Conservation (phyloP, 2,329 filamentous ascomycete species). For the Grosmannia penicillata region DNA sequence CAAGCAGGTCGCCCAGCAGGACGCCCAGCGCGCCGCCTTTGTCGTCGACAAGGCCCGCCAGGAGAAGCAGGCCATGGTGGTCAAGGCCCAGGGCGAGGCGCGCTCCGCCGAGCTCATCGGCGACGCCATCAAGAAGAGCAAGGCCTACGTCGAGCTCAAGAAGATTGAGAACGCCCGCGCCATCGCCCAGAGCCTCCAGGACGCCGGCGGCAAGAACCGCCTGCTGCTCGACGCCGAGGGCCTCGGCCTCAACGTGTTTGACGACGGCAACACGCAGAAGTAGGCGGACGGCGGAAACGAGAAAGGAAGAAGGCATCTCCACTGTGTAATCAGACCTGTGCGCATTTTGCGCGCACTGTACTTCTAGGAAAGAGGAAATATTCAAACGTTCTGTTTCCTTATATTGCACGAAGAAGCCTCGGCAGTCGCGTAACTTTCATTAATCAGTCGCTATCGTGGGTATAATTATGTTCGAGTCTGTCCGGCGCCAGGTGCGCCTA, state of each 20-base stretch:
- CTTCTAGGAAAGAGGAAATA: too few species aligned
- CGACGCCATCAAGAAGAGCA: slow-evolving; percentile 98
- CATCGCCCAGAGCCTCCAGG: slow-evolving; percentile 80
- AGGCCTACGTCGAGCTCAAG: slow-evolving; percentile 90
- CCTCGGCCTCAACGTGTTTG: slow-evolving; percentile 76
- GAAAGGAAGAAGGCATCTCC: neutral
- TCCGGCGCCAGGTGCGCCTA: neutral
- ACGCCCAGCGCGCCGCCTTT: slow-evolving; percentile 93
- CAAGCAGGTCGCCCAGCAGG: slow-evolving; percentile 70
- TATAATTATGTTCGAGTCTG: neutral
- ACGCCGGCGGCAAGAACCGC: slow-evolving; percentile 77
- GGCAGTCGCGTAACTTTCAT: neutral
- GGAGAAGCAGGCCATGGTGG: slow-evolving; percentile 98
- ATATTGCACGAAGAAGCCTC: neutral
- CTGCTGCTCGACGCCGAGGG: slow-evolving; percentile 85
- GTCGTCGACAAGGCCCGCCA: slow-evolving; percentile 97
- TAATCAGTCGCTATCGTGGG: slow-evolving; percentile 1
- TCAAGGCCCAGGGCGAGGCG: slow-evolving; percentile 97
- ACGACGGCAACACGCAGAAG: slow-evolving; percentile 25
- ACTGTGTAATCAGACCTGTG: too few species aligned
- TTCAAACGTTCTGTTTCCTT: too few species aligned
- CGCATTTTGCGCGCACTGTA: too few species aligned
- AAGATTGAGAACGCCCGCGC: slow-evolving; percentile 92
- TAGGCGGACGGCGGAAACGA: slow-evolving; percentile 20
- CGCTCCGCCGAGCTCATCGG: slow-evolving; percentile 95